Percentiles rank a stretch among this genome's conserved stretches.
Conservation (phyloP, 148 eudicot species). For the Amaranthus palmeri region DNA sequence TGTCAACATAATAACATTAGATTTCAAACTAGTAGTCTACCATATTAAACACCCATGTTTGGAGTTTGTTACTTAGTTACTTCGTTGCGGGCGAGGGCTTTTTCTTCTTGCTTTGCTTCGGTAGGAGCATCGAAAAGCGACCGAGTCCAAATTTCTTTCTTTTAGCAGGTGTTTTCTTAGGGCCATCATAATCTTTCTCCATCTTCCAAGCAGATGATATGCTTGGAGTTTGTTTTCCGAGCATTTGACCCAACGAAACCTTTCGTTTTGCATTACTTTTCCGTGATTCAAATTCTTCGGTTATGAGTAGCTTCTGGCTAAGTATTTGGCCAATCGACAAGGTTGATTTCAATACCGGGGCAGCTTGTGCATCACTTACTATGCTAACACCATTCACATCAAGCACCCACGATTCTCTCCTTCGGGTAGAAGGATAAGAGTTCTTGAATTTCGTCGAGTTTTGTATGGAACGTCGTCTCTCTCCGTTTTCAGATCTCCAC, state of each 20-base stretch:
- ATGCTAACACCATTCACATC: constrained; percentile 54
- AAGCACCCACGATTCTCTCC: constrained; percentile 42
- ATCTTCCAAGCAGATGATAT: constrained; percentile 30
- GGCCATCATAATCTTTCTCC: constrained; percentile 34
- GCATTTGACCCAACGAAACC: constrained; percentile 80
- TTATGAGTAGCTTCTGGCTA: constrained; percentile 74
- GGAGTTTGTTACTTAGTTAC: neutral
- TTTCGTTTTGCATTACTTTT: constrained; percentile 37
- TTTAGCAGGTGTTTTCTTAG: constrained; percentile 43
- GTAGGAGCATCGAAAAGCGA: constrained; percentile 55
- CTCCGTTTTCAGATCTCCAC: constrained; percentile 86
- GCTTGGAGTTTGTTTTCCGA: constrained; percentile 46
- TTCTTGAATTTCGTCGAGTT: constrained; percentile 70
- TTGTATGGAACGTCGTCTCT: constrained; percentile 58
- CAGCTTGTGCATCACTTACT: constrained; percentile 21
- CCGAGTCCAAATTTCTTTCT: constrained; percentile 88
- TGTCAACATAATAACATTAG: neutral
- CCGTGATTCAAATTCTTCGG: constrained; percentile 64
- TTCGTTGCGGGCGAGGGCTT: constrained; percentile 33
- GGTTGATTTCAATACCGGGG: constrained; percentile 52
- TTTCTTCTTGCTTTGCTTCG: constrained; percentile 76
- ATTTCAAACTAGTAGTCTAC: neutral
- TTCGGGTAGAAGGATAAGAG: constrained; percentile 35
- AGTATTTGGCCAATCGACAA: constrained; percentile 92
- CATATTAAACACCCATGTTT: neutral